Evolutionary conservation across 192 early-diverging fungal species (phyloP).

Genomic region (Backusella circina): DNA sequence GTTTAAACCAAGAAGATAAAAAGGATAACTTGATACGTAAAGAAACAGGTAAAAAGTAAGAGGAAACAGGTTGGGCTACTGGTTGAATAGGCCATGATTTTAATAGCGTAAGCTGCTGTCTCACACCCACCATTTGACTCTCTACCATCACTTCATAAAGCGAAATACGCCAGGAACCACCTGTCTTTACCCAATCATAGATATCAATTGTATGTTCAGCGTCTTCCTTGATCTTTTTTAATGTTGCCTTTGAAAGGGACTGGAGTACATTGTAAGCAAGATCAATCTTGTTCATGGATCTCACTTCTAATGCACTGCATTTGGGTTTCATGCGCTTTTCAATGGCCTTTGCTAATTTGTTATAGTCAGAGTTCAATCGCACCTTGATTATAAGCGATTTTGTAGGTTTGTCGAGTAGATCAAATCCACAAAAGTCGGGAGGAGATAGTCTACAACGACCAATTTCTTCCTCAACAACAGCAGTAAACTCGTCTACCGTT

Average conservation of each 20-base stretch:
- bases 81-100: conserved; percentile 23
- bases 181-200: conserved; percentile 16
- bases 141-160: conserved; percentile 38
- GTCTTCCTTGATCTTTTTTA: conserved; percentile 6
- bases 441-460: background rate
- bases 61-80: background rate
- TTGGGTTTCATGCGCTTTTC: conserved; percentile 5
- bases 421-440: conserved; percentile 27
- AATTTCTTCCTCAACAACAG: conserved; percentile 25
- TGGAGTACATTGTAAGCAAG: conserved; percentile 32
- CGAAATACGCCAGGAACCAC: conserved; percentile 19
- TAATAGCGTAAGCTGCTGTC: conserved; percentile 25
- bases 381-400: conserved; percentile 25
- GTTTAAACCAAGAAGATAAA: conserved; percentile 11
- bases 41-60: conserved; percentile 17
- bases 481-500: conserved; percentile 18
- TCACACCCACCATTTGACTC: conserved; percentile 25
- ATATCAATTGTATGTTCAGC: conserved; percentile 24
- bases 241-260: background rate
- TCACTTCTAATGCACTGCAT: conserved; percentile 3
- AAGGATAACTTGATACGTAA: conserved; percentile 15
- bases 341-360: conserved; percentile 16
- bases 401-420: conserved; percentile 19
- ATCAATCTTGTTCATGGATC: conserved; percentile 27
- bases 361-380: conserved; percentile 9